phyloP scores from a whole-genome alignment of 345 rosid genomes.

The Brassica napus region DNA sequence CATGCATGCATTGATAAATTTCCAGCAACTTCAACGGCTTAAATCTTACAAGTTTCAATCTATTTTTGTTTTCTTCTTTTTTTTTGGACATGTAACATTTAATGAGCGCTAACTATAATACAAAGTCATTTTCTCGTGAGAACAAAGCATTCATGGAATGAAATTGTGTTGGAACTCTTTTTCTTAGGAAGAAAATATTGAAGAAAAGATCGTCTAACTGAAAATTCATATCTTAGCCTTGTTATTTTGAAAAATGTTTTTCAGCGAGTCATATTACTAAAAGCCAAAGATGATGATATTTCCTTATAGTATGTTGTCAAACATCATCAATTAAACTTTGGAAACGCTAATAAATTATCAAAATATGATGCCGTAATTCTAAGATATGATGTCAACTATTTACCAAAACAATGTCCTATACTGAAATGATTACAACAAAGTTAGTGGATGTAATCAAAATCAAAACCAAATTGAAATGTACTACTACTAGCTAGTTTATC shows the following conservation, averaged over 20 bases:
- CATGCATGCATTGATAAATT: slow-evolving; percentile 29
- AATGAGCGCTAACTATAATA: slow-evolving; percentile 6
- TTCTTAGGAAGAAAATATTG: not conserved
- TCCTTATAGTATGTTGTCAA: not conserved
- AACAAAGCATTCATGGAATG: slow-evolving; percentile 4
- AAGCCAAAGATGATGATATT: not conserved
- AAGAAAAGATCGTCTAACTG: not conserved
- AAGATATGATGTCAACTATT: not conserved
- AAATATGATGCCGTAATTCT: slow-evolving; percentile 20
- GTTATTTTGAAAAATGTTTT: not conserved
- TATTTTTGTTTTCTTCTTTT: not conserved
- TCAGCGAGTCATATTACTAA: slow-evolving; percentile 2
- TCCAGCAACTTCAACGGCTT: slow-evolving; percentile 34
- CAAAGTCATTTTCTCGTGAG: slow-evolving; percentile 1
- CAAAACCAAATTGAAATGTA: slow-evolving; percentile 24
- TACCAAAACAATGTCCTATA: not conserved
- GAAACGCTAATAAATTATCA: not conserved
- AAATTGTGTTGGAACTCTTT: not conserved
- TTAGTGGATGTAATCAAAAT: slow-evolving; percentile 21
- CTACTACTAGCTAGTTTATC: not conserved
- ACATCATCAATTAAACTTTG: not conserved
- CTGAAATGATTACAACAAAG: not conserved
- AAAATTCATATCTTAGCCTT: not conserved
- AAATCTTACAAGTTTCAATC: not conserved
- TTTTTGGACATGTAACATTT: not conserved